Percentiles rank a stretch among this genome's conserved stretches.
These are phyloP conservation scores for Salvia splendens DNA, from an alignment of 257 asterid species.

Conservation along the genomic window DNA sequence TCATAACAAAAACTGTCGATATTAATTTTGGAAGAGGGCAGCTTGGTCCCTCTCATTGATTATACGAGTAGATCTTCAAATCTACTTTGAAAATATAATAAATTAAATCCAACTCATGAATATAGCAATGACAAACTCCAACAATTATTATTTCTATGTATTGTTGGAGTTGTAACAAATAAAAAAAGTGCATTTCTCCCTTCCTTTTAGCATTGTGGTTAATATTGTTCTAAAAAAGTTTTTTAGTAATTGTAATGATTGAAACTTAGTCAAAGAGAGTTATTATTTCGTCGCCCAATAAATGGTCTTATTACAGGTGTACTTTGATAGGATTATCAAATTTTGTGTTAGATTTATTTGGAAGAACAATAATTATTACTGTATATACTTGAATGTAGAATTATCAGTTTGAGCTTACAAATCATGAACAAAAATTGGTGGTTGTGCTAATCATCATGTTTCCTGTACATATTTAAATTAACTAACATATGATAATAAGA, in stretches of 20 bases:
- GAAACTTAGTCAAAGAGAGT: constrained; percentile 31
- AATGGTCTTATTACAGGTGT: constrained; percentile 9
- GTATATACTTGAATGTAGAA: too few species aligned
- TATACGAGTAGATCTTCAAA: background rate
- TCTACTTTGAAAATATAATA: background rate
- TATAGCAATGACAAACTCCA: background rate
- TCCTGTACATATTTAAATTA: background rate
- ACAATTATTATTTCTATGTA: too few species aligned
- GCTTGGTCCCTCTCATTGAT: background rate
- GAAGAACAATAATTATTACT: background rate
- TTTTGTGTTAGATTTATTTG: background rate
- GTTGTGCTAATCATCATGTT: background rate
- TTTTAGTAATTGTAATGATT: constrained; percentile 12
- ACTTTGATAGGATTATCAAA: background rate
- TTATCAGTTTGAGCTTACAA: background rate
- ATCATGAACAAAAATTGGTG: background rate
- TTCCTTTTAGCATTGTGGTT: too few species aligned
- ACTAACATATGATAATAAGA: background rate
- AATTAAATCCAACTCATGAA: background rate
- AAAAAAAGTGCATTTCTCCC: too few species aligned
- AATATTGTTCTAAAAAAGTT: background rate
- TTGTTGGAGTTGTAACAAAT: too few species aligned
- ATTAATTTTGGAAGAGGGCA: background rate
- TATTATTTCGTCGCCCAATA: constrained; percentile 25
- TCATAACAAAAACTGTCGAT: background rate